Conservation (phyloP, 2,329 filamentous ascomycete species). For the Lachnum nothofagi region DNA sequence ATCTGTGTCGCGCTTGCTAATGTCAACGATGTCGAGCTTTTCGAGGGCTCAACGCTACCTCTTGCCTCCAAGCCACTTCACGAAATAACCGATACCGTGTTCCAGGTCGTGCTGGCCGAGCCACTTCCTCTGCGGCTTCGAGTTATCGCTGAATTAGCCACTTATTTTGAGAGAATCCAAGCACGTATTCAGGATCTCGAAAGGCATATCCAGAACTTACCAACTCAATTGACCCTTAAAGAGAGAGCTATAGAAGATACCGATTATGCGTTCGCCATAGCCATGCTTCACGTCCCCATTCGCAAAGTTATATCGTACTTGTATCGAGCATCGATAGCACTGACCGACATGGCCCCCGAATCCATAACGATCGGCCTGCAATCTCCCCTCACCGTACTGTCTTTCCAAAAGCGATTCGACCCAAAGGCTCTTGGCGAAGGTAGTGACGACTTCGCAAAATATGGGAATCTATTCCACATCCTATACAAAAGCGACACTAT, state of each 20-base stretch:
- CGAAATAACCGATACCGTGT: conserved; percentile 12
- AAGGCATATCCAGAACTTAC: neutral
- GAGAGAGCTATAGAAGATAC: conserved; percentile 1
- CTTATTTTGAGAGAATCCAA: conserved; percentile 2
- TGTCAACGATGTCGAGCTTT: conserved; percentile 14
- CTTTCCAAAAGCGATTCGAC: neutral
- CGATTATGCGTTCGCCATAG: conserved; percentile 6
- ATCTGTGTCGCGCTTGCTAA: conserved; percentile 49
- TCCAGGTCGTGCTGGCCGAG: conserved; percentile 10
- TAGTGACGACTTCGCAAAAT: conserved; percentile 1
- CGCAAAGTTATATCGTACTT: conserved; percentile 13
- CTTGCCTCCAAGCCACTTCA: conserved; percentile 10
- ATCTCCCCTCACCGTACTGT: neutral
- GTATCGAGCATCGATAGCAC: conserved; percentile 5
- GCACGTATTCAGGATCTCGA: conserved; percentile 3
- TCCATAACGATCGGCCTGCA: conserved; percentile 8
- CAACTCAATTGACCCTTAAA: conserved; percentile 1
- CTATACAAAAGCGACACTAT: conserved; percentile 18
- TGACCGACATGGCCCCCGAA: conserved; percentile 2
- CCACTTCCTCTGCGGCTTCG: conserved; percentile 9
- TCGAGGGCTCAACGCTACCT: conserved; percentile 8
- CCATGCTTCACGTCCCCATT: conserved; percentile 10
- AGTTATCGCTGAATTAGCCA: neutral
- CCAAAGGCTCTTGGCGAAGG: conserved; percentile 4
- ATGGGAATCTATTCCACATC: conserved; percentile 17